Evolutionary conservation across 139 green algal genomes (phyloP).

Genomic region (Tetraselmis chui): DNA sequence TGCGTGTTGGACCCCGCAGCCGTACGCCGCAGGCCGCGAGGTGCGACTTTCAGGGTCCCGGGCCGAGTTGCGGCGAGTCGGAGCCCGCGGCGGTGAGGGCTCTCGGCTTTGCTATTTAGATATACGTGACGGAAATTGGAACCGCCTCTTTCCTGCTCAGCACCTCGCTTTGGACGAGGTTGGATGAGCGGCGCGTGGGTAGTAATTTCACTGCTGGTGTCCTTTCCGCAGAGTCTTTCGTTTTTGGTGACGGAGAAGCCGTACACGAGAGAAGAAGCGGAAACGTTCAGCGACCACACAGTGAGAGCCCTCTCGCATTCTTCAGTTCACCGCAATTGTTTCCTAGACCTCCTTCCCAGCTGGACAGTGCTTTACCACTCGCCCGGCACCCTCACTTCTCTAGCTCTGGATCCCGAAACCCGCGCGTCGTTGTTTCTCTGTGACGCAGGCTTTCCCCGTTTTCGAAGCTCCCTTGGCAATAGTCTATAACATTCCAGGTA

Average conservation of each 20-base stretch:
- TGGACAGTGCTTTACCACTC: neutral
- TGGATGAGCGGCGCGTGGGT: neutral
- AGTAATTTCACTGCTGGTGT: neutral
- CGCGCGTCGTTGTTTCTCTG: too few relatives aligned
- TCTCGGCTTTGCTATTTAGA: neutral
- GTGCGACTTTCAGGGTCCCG: neutral
- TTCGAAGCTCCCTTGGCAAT: neutral
- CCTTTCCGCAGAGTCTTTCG: neutral
- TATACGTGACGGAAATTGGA: neutral
- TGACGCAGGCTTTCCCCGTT: neutral
- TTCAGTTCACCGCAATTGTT: neutral
- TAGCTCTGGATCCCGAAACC: too few relatives aligned
- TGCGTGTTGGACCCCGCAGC: too few relatives aligned
- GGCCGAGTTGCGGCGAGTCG: neutral
- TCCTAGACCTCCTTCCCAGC: neutral
- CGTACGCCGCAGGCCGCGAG: neutral
- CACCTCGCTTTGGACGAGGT: too few relatives aligned
- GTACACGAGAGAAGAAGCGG: neutral
- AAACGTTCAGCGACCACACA: neutral
- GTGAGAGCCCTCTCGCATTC: neutral
- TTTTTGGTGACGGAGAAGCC: neutral
- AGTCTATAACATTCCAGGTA: neutral
- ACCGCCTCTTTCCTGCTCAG: neutral
- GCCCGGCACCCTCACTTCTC: too few relatives aligned
- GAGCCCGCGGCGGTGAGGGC: too few relatives aligned